phyloP scores from a whole-genome alignment of 1,284 basidiomycete species.

The Ustilago xerochloae region DNA sequence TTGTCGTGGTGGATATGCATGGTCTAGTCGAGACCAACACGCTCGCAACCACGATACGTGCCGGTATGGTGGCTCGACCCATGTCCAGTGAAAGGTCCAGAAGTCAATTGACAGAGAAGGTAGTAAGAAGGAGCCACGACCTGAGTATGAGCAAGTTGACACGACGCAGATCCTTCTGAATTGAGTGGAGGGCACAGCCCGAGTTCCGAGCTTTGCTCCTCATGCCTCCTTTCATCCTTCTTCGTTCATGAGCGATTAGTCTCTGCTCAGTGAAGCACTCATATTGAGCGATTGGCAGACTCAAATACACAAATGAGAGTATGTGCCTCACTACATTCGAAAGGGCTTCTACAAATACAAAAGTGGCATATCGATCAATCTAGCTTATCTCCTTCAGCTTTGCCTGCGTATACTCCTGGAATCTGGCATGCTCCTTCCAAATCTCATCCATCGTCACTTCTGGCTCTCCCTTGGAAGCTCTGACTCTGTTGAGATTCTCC shows the following conservation, averaged over 20 bases:
- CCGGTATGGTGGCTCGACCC: not conserved
- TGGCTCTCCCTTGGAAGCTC: slow-evolving; percentile 10
- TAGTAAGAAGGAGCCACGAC: not conserved
- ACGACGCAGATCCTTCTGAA: not conserved
- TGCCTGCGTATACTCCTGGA: slow-evolving; percentile 19
- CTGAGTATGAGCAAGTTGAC: not conserved
- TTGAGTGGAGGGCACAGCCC: slow-evolving; percentile 4
- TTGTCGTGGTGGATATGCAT: no score
- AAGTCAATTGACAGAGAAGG: no score
- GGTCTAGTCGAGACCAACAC: not conserved
- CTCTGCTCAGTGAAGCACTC: not conserved
- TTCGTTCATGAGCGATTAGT: not conserved
- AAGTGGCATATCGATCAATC: not conserved
- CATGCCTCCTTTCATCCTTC: not conserved
- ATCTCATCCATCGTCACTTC: slow-evolving; percentile 37
- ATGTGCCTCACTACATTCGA: no score
- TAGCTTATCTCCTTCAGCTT: slow-evolving; percentile 33
- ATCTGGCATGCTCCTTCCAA: slow-evolving; percentile 38
- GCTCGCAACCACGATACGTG: not conserved
- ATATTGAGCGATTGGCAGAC: not conserved
- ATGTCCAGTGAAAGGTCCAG: no score
- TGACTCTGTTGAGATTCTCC: slow-evolving; percentile 30
- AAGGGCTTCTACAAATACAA: not conserved
- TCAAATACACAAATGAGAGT: not conserved
- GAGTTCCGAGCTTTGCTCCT: slow-evolving; percentile 1